Base-by-base conservation (phyloP, 148 eudicot genomes). In the Arbutus unedo region DNA sequence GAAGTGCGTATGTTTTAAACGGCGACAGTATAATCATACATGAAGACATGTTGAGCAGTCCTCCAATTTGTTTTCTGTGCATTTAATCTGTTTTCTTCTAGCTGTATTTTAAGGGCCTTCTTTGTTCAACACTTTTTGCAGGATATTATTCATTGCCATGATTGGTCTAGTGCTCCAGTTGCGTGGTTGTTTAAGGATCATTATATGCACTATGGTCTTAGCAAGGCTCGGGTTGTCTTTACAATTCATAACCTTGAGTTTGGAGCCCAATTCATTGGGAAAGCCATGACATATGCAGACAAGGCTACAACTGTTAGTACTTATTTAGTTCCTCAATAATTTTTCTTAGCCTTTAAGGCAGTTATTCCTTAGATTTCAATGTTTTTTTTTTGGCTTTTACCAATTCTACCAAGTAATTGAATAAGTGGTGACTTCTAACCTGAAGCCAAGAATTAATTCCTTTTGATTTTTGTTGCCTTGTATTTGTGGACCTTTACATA, bases 131-230 rank as follows among this genome's bases (percentile, higher is more conserved):
- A 18, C 38, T 31, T 78, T 55, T 84, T 66, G 81, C 94, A 97
- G 99, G 99, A 94, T 88, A 91, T 96, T 47, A 93, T 97, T 80
- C 99, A 97, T 88, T 94, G 98, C 84, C 99, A 97, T 83, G 99
- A 96, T 86, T 97, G 99, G 99, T 97, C 98, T 73, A 97, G 96
- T 90, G 99, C 99, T 92, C 98, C 99, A 60, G 99, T 97, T 85
- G 86, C 99, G 2, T 92, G 96, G 98, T 85, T 94, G 86, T 97
- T 90, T 84, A 94, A 93, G 86, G 98, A 94, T 74, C 94, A 97
- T 76, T 97, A 94, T 56, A 82, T 79, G 83, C 96, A 97, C 64
- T 94, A 91, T 88, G 96, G 99, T 82, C 91, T 94, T 62, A 94
- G 91, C 76, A 97, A 94, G 87, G 89, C 98, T 77, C 99, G 98